These are phyloP conservation scores for Lagenaria siceraria DNA, from an alignment of 306 rosid genomes.

Conservation along the genomic window DNA sequence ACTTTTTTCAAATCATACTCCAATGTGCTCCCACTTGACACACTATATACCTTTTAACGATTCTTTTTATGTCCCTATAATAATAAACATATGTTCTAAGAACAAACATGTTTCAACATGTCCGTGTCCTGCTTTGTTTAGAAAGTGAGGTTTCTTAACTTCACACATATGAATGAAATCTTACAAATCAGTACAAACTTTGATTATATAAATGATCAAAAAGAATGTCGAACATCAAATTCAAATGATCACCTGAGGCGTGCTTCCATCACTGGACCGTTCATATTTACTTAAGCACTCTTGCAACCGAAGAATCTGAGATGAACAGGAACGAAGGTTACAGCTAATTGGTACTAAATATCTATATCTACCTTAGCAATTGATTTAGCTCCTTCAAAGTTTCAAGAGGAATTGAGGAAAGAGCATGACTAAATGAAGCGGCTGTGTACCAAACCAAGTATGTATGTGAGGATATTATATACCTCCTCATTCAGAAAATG, in stretches of 20 bases:
- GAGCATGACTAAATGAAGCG: neutral
- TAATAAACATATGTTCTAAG: neutral
- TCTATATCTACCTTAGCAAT: neutral
- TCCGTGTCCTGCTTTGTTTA: neutral
- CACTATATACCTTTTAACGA: neutral
- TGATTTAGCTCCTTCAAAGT: neutral
- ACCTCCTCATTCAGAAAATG: conserved; percentile 99
- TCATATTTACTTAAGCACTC: conserved; percentile 86
- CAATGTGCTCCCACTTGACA: neutral
- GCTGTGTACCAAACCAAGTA: conserved; percentile 6
- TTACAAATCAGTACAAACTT: neutral
- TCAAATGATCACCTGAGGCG: conserved; percentile 64
- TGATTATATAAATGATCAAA: neutral
- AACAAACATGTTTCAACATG: neutral
- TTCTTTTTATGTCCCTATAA: neutral
- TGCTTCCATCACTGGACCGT: conserved; percentile 69
- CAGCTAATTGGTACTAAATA: neutral
- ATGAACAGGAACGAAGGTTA: conserved; percentile 9
- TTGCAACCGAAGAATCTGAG: conserved; percentile 86
- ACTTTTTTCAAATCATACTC: neutral
- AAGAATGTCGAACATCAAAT: conserved; percentile 1
- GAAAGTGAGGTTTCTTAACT: neutral
- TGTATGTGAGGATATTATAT: conserved; percentile 7
- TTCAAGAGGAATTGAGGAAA: neutral
- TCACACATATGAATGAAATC: neutral